Base-by-base conservation (phyloP, 768 basidiomycete genomes). In the Tylopilus sp. region DNA sequence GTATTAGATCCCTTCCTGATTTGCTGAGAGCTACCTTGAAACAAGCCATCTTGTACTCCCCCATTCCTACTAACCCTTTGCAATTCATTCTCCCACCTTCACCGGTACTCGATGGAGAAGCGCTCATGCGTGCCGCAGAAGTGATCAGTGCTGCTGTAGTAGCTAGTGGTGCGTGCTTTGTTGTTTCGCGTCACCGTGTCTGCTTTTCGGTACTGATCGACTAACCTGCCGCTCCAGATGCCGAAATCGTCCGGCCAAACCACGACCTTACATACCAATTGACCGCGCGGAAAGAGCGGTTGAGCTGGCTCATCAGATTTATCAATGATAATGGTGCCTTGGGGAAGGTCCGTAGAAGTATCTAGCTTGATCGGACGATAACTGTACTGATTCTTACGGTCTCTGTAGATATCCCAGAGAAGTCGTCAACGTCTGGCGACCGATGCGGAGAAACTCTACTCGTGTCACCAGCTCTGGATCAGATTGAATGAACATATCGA, bases 391-490 rank as follows among this genome's bases (percentile, higher is more conserved):
- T 29, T 29, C 31, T 26, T 36, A 17, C 26, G 12, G 13, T 26
- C 24, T 22, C 40, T 12, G 21, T 61, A 95, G 92, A 85, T 96
- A 69, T 87, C 93, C 9, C 91, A 91, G 73, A 69, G 77, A 34
- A 83, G 85, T 54, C 82, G 92, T 19, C 85, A 93, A 61, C 76
- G 77, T 25, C 74, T 98, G 17, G 86, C 84, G 33, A 81, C 78
- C 19, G 89, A 97, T 63, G 92, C 91, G 2, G 95, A 97, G 70
- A 92, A 90, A 62, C 75, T 96, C 17, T 86, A 86, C 56, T 88
- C 91, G 2, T 85, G 82, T 6, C 82, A 86, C 54, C 85, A 89
- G 36, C 73, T 97, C 22, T 97, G 95, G 95, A 54, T 80, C n/a
- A 73, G 74, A 58, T 80, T 90, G 63, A 89, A 89, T 57, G 82